A percentile compares a stretch with the other conserved stretches of the same genome.
Conservation (phyloP, 805 yeast species). For the Wickerhamomyces strasburgensis region DNA sequence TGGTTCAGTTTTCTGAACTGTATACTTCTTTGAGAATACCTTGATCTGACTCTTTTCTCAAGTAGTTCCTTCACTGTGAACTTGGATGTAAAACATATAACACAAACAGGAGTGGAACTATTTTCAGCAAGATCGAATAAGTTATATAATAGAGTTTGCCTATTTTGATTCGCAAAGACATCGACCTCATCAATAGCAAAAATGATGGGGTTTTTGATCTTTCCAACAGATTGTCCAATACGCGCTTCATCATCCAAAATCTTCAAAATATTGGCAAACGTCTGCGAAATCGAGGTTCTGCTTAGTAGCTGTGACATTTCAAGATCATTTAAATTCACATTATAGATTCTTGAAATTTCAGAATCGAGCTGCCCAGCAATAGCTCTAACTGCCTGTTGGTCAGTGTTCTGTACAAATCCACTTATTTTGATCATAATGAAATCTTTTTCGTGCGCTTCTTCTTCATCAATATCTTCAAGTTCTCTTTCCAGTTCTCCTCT, state of each 20-base stretch:
- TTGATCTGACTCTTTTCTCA: constrained; percentile 85
- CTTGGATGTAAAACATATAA: constrained; percentile 74
- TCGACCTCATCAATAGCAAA: constrained; percentile 87
- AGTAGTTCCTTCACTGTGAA: constrained; percentile 72
- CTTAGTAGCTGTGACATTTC: constrained; percentile 35
- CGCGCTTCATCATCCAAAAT: constrained; percentile 39
- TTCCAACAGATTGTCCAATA: constrained; percentile 6
- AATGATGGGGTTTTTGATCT: constrained; percentile 45
- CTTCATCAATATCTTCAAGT: constrained; percentile 5
- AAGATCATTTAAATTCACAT: constrained; percentile 20
- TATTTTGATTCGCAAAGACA: constrained; percentile 59
- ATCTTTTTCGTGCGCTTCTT: constrained; percentile 31
- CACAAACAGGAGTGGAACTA: constrained; percentile 66
- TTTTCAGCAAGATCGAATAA: constrained; percentile 81
- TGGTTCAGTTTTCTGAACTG: constrained; percentile 44
- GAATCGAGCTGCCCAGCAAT: constrained; percentile 79
- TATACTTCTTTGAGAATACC: constrained; percentile 80
- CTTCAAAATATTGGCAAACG: constrained; percentile 53
- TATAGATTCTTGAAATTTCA: constrained; percentile 31
- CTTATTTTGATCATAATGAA: constrained; percentile 61
- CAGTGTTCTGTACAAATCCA: constrained; percentile 72
- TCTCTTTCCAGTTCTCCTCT: constrained; percentile 28
- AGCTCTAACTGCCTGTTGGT: constrained; percentile 73
- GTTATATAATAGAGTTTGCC: constrained; percentile 84
- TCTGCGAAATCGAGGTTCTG: constrained; percentile 50